Evolutionary conservation across 129 eudicot genomes (phyloP), one percentile per base, ranked within the genome.

Genomic region (Tanacetum coccineum): DNA sequence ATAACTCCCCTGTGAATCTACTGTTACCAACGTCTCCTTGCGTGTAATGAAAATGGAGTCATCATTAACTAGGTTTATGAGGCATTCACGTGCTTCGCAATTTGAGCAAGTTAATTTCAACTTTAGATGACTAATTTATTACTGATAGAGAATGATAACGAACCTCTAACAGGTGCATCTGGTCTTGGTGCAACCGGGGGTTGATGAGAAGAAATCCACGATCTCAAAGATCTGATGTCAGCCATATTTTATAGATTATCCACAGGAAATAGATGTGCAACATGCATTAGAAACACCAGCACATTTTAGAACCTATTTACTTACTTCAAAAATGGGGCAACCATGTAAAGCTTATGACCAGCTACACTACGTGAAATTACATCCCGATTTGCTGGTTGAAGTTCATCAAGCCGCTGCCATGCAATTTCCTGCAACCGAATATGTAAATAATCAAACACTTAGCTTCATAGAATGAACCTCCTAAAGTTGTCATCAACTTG

Each of bases 311-410:
- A 39, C 6, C 0, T 39, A 47, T 11, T 28, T 44, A 81, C 97
- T 77, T 72, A 94, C 99, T 75, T 70, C 54, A 94, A 58, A 77
- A 94, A 94, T 9, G 99, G 99, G 80, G 97, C 81, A 79, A 94
- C 99, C 99, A 94, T 94, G 84, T 94, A 94, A 67, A 94, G 95
- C 88, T 94, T 94, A 66, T 89, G 90, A 46, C 99, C 99, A 54
- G 86, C 78, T 17, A 78, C 79, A 70, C 93, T 84, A 40, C 95
- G 97, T 19, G 99, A 84, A 79, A 94, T 94, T 66, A 94, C 95
- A 71, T 94, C 97, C 45, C 76, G 72, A 70, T 77, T 87, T 59
- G 82, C 87, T 7, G 97, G 80, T 70, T 74, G 92, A 70, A 94
- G 92, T 73, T 94, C 99, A 73, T 94, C 99, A 62, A 94, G 83